Percentiles rank a stretch among this genome's conserved stretches.
Conservation (phyloP, 202 grass and related monocot species). For the Eragrostis tef region DNA sequence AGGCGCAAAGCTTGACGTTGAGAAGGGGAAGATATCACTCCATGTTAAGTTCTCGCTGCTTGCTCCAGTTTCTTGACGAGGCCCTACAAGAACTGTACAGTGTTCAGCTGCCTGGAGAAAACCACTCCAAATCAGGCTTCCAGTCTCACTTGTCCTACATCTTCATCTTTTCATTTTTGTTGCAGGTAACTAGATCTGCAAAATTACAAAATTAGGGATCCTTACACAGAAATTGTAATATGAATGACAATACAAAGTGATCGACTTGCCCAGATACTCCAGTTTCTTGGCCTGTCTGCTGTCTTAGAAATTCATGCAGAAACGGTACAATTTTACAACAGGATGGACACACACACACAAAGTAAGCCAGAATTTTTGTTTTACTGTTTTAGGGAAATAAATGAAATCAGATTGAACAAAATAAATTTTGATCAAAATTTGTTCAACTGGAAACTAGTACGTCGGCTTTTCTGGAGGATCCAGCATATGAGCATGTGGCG, state of each 20-base stretch:
- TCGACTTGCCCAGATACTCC: neutral
- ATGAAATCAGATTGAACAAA: neutral
- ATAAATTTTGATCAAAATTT: neutral
- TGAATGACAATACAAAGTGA: neutral
- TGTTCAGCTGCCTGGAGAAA: neutral
- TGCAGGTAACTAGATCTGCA: neutral
- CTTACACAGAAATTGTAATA: neutral
- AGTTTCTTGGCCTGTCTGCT: neutral
- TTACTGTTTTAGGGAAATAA: neutral
- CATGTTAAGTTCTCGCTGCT: constrained; percentile 79
- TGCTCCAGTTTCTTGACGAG: constrained; percentile 48
- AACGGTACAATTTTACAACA: neutral
- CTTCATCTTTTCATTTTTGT: neutral
- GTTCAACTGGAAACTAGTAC: neutral
- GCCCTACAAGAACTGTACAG: constrained; percentile 31
- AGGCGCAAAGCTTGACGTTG: constrained; percentile 66
- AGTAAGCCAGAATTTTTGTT: neutral
- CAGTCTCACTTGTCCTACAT: neutral
- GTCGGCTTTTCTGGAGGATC: neutral
- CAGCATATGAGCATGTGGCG: neutral
- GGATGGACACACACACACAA: too few relatives aligned
- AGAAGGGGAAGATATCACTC: constrained; percentile 71
- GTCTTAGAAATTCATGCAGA: neutral
- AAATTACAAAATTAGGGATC: neutral
- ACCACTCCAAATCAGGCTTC: neutral